Evolutionary conservation across 2,329 filamentous ascomycete species (phyloP).

Genomic region (Zymoseptoria crescenta): DNA sequence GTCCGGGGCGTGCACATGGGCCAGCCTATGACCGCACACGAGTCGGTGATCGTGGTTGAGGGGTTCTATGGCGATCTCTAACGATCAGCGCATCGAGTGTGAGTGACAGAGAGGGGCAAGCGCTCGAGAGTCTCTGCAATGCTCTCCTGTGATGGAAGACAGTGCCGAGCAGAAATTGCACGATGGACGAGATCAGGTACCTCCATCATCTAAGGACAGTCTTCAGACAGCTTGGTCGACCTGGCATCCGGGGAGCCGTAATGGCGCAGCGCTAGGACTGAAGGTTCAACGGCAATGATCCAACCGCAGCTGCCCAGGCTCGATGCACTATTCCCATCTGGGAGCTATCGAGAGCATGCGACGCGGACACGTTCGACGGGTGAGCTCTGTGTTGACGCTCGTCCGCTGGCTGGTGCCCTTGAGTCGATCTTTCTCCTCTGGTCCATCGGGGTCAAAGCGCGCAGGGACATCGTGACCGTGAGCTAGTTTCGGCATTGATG

Average conservation of each 20-base stretch:
- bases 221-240: neutral
- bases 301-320: conserved; percentile 15
- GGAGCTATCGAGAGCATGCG: conserved; percentile 17
- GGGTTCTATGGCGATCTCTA: neutral
- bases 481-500: conserved; percentile 9
- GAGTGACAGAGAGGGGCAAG: neutral
- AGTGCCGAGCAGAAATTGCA: neutral
- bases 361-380: neutral
- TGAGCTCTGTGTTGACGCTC: conserved; percentile 9
- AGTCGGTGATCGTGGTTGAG: neutral
- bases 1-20: neutral
- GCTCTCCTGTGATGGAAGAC: neutral
- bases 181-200: too few relatives aligned
- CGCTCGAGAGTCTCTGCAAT: neutral
- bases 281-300: conserved; percentile 14
- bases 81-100: neutral
- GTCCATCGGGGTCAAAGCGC: conserved; percentile 10
- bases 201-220: neutral
- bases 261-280: conserved; percentile 2
- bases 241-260: conserved; percentile 13
- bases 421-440: conserved; percentile 4
- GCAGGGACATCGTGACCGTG: conserved; percentile 7
- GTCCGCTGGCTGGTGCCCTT: conserved; percentile 6
- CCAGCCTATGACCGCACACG: neutral
- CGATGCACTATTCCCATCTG: conserved; percentile 16